Evolutionary conservation across 768 basidiomycete species (phyloP), one percentile per base, ranked within the genome.

Genomic region (Lactarius psammicola): DNA sequence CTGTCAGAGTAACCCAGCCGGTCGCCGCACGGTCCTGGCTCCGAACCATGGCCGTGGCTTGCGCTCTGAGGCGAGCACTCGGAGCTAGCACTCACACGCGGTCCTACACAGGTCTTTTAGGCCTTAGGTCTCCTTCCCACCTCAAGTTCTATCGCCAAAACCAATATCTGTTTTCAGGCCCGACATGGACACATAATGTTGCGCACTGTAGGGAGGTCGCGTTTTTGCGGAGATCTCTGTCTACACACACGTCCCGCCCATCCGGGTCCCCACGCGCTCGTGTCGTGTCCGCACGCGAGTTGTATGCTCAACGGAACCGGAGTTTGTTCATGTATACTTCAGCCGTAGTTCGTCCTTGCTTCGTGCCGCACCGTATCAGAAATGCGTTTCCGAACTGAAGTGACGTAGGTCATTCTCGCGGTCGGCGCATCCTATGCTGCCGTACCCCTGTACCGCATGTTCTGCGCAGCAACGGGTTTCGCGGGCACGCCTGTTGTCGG

Each of bases 391-490:
- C 31, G 40, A 57, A 38, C 18, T 31, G 8, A 33, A 38, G 11
- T n/a, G 6, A 33, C n/a, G 0, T 67, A 96, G 94, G 86, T 96
- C 56, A 77, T 97, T 33, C 71, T 88, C 33, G 89, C 87, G 3
- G 78, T 91, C 4, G 96, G 96, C 18, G 82, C 89, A 30, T 90
- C 95, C n/a, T 99, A 99, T 74, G 97, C 97, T 13, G 92, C 96
- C 42, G 96, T 98, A 0, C 97, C 97, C 0, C 81, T 98, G 18
- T 99, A 99, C 76, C 89, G 97, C 67, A 95, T 96, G 78, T 99
- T 99, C 80, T 99, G 97, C 76, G 90, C 94, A 8, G 93, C 95
- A 17, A 99, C 97, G 4, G 97, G 97, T 10, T 99, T 96, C 73
- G 93, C 90, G 26, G 97, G 97, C 4, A 95, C 94, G 30, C 97